Evolutionary conservation across 2,329 filamentous ascomycete genomes (phyloP).

Genomic region (Bimuria novae-zelandiae): DNA sequence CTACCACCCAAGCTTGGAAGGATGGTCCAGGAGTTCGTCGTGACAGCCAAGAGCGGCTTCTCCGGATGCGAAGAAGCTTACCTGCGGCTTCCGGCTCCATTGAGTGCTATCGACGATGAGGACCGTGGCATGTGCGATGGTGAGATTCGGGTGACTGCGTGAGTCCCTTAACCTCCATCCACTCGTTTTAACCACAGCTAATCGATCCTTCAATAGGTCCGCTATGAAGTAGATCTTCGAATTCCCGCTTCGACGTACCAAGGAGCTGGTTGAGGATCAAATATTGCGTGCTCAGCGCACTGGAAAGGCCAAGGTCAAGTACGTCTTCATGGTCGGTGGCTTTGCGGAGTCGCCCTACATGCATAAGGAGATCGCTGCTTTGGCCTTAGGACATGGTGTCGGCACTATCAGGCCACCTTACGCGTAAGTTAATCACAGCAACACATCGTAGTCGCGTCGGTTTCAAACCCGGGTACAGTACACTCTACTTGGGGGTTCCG

Average conservation of each 20-base stretch:
- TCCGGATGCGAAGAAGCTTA: conserved; percentile 21
- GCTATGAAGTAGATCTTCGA: conserved; percentile 30
- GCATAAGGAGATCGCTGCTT: conserved; percentile 16
- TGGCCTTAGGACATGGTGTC: conserved; percentile 2
- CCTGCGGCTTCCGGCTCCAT: conserved; percentile 20
- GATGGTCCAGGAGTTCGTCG: conserved; percentile 29
- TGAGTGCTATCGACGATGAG: conserved; percentile 19
- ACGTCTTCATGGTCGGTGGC: conserved; percentile 32
- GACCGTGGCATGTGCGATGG: conserved; percentile 26
- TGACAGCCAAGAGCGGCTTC: conserved; percentile 28
- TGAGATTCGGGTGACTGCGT: conserved; percentile 27
- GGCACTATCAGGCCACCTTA: conserved; percentile 17
- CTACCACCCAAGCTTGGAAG: conserved; percentile 14
- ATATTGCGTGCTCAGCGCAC: conserved; percentile 6
- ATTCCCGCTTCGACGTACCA: conserved; percentile 9
- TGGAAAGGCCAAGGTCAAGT: conserved; percentile 21
- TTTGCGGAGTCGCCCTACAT: conserved; percentile 34
- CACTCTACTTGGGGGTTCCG: too few species aligned
- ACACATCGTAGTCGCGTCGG: neutral
- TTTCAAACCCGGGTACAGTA: too few species aligned
- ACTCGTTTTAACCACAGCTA: too few species aligned
- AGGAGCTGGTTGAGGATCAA: conserved; percentile 21
- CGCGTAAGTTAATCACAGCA: conserved; percentile 18
- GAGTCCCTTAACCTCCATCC: conserved; percentile 12
- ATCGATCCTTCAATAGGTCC: too few species aligned